Evolutionary conservation across 306 rosid species (phyloP).

Genomic region (Castanea mollissima): DNA sequence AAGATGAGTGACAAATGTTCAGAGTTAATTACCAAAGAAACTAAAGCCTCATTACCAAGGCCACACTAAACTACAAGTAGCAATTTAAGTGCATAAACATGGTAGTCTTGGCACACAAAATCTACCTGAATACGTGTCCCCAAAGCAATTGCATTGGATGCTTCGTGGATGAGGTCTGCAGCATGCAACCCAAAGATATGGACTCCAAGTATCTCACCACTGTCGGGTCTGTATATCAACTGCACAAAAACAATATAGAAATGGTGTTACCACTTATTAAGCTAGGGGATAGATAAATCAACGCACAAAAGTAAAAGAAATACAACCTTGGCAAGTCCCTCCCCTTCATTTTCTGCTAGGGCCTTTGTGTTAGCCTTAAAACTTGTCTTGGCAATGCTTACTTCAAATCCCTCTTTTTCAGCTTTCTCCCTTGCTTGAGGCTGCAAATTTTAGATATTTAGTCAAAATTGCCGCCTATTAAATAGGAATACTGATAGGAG

Average conservation of each 20-base stretch:
- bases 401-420: constrained; percentile 82
- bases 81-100: neutral
- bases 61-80: neutral
- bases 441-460: constrained; percentile 45
- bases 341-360: constrained; percentile 98
- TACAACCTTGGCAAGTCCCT: constrained; percentile 89
- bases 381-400: constrained; percentile 87
- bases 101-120: constrained; percentile 10
- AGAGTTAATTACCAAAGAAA: neutral
- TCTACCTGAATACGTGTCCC: constrained; percentile 85
- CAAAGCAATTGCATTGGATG: constrained; percentile 89
- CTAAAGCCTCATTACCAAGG: neutral
- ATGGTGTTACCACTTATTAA: neutral
- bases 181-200: constrained; percentile 98
- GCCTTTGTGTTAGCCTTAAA: constrained; percentile 99
- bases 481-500: neutral
- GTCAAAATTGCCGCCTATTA: constrained; percentile 7
- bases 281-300: neutral
- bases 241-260: constrained; percentile 35
- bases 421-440: constrained; percentile 97
- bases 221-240: constrained; percentile 98
- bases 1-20: neutral
- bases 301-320: constrained; percentile 11
- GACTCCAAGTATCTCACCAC: constrained; percentile 94
- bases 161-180: constrained; percentile 99